phyloP scores from a whole-genome alignment of 2,329 filamentous ascomycete genomes.

The Monascus ruber region DNA sequence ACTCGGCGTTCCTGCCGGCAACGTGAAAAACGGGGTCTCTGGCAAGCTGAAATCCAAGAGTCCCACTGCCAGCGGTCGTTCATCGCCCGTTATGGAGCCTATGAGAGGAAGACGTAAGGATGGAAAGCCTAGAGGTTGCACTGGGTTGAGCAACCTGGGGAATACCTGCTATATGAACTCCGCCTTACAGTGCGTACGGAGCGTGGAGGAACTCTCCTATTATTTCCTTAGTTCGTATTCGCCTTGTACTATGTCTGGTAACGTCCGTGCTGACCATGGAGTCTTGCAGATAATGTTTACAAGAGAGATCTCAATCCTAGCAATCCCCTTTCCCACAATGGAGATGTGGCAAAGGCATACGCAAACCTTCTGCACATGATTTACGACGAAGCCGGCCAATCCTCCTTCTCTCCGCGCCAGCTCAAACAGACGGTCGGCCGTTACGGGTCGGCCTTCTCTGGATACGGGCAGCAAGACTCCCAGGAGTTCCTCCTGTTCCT shows the following conservation, averaged over 20 bases:
- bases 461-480: slow-evolving; percentile 92
- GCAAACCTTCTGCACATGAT: slow-evolving; percentile 64
- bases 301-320: slow-evolving; percentile 69
- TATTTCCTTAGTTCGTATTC: slow-evolving; percentile 58
- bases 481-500: slow-evolving; percentile 95
- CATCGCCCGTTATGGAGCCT: slow-evolving; percentile 56
- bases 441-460: slow-evolving; percentile 76
- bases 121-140: slow-evolving; percentile 61
- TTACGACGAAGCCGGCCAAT: slow-evolving; percentile 55
- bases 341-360: slow-evolving; percentile 78
- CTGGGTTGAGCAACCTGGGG: slow-evolving; percentile 79
- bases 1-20: slow-evolving; percentile 39
- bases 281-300: slow-evolving; percentile 47
- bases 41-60: slow-evolving; percentile 28
- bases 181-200: slow-evolving; percentile 84
- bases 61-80: slow-evolving; percentile 47
- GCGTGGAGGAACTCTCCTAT: slow-evolving; percentile 82
- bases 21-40: slow-evolving; percentile 19
- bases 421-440: slow-evolving; percentile 77
- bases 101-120: slow-evolving; percentile 60
- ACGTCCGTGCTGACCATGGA: slow-evolving; percentile 3
- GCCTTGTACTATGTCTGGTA: not conserved
- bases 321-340: slow-evolving; percentile 77
- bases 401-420: slow-evolving; percentile 63
- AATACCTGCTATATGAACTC: slow-evolving; percentile 99